Base-by-base conservation (phyloP, 2,329 filamentous ascomycete species). In the Apiospora aurea region DNA sequence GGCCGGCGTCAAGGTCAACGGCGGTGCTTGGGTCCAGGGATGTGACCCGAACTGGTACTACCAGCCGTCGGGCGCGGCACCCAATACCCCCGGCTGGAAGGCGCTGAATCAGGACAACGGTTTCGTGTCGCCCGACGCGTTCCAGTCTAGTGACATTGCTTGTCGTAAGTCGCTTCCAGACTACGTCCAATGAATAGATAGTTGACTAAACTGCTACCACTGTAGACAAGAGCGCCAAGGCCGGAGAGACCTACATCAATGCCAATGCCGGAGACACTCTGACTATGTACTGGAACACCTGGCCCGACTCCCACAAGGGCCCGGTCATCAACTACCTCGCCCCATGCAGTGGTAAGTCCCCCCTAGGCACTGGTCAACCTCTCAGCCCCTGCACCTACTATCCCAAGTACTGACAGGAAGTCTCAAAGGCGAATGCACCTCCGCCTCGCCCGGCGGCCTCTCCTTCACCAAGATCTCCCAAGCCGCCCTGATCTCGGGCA, bases 21-120 rank as follows among this genome's bases (percentile, higher is more conserved):
- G 71, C 38, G 76, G 72, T 18, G 21, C 53, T 14, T 75, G 71
- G 73, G 70, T 76, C 68, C 69, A 73, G 2, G 75, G 76, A 4
- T 43, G 67, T 68, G 75, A 78, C 71, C 77, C 77, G 1, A 77
- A 76, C 72, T 78, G 77, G 77, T 77, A 76, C 70, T 77, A 77
- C 57, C 69, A 73, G 29, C 73, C 76, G 2, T 49, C 64, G 1
- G 77, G 74, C 13, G 70, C 67, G 2, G 73, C 73, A 1, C 71
- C 73, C 10, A n/a, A 67, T 4, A 78, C 75, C 26, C 75, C 78
- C 57, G 85, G 83, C 51, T 86, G 85, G 85, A 77, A 79, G 53
- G 81, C 82, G 18, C 74, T 80, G 57, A 81, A 85, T 74, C 83
- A 83, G 70, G 85, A 86, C 74, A 86, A 87, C 77, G 87, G 88